Percentiles rank a stretch among this genome's conserved stretches.
Conservation (phyloP, 805 yeast genomes). For the Debaryomyces maramus region DNA sequence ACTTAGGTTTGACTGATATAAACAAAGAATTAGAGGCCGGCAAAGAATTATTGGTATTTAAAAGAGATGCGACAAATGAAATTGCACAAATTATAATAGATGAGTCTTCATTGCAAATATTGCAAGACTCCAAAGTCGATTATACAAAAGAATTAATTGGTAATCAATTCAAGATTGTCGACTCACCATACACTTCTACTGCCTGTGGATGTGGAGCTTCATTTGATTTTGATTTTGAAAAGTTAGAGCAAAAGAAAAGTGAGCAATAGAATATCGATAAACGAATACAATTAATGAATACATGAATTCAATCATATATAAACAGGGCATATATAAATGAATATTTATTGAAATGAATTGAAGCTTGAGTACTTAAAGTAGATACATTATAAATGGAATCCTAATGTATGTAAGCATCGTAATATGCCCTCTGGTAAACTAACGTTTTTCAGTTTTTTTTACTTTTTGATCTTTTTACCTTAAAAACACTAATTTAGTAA, state of each 20-base stretch:
- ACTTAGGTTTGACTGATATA: constrained; percentile 58
- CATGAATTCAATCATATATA: background rate
- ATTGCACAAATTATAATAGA: constrained; percentile 73
- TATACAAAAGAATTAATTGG: constrained; percentile 93
- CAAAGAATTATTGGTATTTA: constrained; percentile 53
- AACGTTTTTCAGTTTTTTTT: background rate
- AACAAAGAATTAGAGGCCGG: constrained; percentile 34
- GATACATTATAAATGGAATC: background rate
- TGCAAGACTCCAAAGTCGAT: constrained; percentile 84
- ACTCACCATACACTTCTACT: constrained; percentile 77
- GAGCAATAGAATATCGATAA: constrained; percentile 6
- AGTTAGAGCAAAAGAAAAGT: constrained; percentile 27
- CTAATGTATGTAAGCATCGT: background rate
- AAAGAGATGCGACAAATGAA: constrained; percentile 50
- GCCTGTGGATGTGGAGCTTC: constrained; percentile 49
- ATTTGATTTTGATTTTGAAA: constrained; percentile 49
- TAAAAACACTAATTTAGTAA: constrained; percentile 4
- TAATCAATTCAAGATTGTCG: constrained; percentile 86
- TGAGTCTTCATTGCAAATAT: constrained; percentile 71
- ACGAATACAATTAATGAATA: background rate
- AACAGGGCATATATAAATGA: constrained; percentile 2
- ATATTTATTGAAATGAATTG: constrained; percentile 3
- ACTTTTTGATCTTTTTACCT: background rate
- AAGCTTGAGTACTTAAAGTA: constrained; percentile 2
- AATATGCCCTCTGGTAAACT: too few relatives aligned